phyloP scores from a whole-genome alignment of 208 protist species.

The Trypanosoma platydactyli region DNA sequence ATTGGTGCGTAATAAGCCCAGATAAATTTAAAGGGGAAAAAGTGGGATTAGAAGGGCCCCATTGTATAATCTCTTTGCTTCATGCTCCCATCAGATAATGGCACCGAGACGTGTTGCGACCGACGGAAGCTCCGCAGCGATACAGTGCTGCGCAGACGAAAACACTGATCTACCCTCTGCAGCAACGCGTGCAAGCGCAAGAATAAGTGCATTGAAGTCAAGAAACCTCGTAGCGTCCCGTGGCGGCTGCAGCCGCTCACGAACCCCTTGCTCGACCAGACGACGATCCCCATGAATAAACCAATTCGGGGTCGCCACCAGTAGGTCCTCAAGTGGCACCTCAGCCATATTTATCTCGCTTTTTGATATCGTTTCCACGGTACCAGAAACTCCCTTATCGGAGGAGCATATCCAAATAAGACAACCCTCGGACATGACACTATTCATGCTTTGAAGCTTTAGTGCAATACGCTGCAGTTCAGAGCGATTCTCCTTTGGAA shows the following conservation, averaged over 20 bases:
- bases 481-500: slow-evolving; percentile 32
- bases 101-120: slow-evolving; percentile 28
- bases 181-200: slow-evolving; percentile 49
- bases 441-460: slow-evolving; percentile 36
- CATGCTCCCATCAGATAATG: slow-evolving; percentile 3
- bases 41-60: background rate
- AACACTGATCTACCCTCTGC: slow-evolving; percentile 38
- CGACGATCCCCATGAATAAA: slow-evolving; percentile 30
- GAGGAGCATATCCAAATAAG: slow-evolving; percentile 24
- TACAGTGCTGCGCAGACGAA: slow-evolving; percentile 6
- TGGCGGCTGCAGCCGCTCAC: slow-evolving; percentile 22
- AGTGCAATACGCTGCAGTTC: slow-evolving; percentile 39
- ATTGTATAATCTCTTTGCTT: background rate
- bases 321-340: background rate
- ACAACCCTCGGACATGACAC: slow-evolving; percentile 33
- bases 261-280: slow-evolving; percentile 36
- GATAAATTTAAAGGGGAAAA: slow-evolving; percentile 8
- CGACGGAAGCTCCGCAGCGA: slow-evolving; percentile 52
- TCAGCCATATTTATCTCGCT: background rate
- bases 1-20: background rate
- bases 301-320: slow-evolving; percentile 33
- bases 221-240: slow-evolving; percentile 19
- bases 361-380: background rate
- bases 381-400: background rate
- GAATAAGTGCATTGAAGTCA: slow-evolving; percentile 51